Conservation (phyloP, 2,329 filamentous ascomycete species). For the Dactylellina leptospora region DNA sequence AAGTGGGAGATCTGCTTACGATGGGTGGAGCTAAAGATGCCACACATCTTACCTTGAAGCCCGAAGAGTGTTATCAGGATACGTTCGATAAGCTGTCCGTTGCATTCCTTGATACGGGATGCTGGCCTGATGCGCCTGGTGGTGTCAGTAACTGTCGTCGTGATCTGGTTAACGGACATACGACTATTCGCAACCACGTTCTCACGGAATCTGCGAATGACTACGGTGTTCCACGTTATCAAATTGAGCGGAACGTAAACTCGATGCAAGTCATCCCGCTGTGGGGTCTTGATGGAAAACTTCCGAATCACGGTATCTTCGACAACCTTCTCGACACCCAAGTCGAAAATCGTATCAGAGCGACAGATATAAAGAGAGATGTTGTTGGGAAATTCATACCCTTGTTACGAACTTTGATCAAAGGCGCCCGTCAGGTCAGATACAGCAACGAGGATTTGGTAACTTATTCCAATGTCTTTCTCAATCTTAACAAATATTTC, state of each 20-base stretch:
- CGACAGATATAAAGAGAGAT: conserved; percentile 62
- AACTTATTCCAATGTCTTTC: conserved; percentile 63
- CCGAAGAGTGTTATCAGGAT: conserved; percentile 63
- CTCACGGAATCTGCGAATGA: conserved; percentile 68
- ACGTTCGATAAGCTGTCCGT: conserved; percentile 65
- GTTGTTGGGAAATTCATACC: conserved; percentile 67
- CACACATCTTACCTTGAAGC: conserved; percentile 61
- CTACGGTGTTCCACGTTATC: conserved; percentile 67
- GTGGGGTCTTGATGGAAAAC: conserved; percentile 67
- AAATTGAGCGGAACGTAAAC: conserved; percentile 67
- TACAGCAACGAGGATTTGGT: conserved; percentile 63
- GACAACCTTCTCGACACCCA: conserved; percentile 66
- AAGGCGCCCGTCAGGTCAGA: conserved; percentile 63
- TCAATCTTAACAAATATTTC: conserved; percentile 65
- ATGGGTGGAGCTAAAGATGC: conserved; percentile 63
- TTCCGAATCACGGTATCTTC: conserved; percentile 66
- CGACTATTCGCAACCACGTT: conserved; percentile 67
- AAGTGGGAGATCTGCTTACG: conserved; percentile 61
- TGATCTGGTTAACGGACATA: conserved; percentile 67
- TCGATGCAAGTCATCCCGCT: conserved; percentile 67
- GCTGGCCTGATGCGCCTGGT: conserved; percentile 66
- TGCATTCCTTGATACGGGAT: conserved; percentile 66
- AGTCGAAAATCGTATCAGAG: conserved; percentile 63
- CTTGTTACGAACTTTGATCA: conserved; percentile 64
- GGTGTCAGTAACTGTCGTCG: conserved; percentile 68